Percentiles rank a stretch among this genome's conserved stretches.
Evolutionary conservation across 805 yeast species (phyloP).

Genomic region (Wickerhamomyces pijperi): DNA sequence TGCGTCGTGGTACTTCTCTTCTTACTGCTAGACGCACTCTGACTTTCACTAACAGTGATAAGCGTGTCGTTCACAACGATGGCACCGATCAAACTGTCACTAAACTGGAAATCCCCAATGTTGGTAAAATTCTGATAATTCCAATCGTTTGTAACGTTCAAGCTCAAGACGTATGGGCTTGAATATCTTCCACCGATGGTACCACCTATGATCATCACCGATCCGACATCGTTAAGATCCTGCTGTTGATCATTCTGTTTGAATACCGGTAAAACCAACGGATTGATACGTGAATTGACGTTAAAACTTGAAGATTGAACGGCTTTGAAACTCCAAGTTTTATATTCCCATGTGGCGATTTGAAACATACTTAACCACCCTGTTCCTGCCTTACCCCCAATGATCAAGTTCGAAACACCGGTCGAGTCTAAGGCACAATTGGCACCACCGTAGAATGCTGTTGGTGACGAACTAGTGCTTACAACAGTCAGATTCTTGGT

Average conservation of each 20-base stretch:
- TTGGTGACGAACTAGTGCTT: conserved; percentile 41
- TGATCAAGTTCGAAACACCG: conserved; percentile 36
- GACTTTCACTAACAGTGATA: conserved; percentile 28
- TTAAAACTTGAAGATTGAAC: conserved; percentile 20
- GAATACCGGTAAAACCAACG: conserved; percentile 48
- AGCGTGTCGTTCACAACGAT: conserved; percentile 41
- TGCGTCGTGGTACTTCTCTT: no score
- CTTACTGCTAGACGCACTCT: no score
- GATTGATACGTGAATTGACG: conserved; percentile 41
- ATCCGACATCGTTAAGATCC: conserved; percentile 14
- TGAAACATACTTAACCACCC: conserved; percentile 73
- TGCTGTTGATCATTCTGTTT: conserved; percentile 1
- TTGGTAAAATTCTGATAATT: conserved; percentile 16
- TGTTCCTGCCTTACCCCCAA: conserved; percentile 52
- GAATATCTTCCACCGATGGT: conserved; percentile 34
- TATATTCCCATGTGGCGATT: conserved; percentile 61
- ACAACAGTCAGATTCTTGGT: conserved; percentile 26
- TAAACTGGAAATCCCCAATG: conserved; percentile 16
- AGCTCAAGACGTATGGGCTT: conserved; percentile 11
- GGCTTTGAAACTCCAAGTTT: conserved; percentile 53
- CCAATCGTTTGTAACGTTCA: conserved; percentile 15
- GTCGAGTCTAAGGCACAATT: conserved; percentile 26
- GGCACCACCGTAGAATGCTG: conserved; percentile 42
- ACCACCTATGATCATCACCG: conserved; percentile 55
- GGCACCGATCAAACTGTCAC: conserved; percentile 26